Evolutionary conservation across 768 basidiomycete species (phyloP).

Genomic region (Serendipita sp.): DNA sequence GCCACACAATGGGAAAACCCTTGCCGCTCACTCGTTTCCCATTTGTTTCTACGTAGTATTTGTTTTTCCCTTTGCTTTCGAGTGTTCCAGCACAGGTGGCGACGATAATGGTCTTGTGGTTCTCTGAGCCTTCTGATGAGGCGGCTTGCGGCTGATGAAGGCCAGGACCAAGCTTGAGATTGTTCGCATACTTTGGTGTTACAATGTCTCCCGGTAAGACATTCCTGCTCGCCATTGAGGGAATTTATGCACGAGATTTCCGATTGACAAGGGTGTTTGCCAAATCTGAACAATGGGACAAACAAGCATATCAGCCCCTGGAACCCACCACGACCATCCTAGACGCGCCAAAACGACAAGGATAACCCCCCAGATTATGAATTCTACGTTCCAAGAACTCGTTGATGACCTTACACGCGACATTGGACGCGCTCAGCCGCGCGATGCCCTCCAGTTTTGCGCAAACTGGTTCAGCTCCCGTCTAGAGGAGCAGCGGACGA

Average conservation of each 20-base stretch:
- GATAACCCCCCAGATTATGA: conserved; percentile 11
- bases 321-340: too few species aligned
- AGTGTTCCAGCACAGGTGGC: conserved; percentile 58
- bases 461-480: conserved; percentile 89
- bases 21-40: conserved; percentile 54
- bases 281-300: too few species aligned
- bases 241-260: neutral
- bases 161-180: conserved; percentile 74
- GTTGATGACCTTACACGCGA: conserved; percentile 78
- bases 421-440: conserved; percentile 68
- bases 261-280: neutral
- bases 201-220: conserved; percentile 74
- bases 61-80: conserved; percentile 54
- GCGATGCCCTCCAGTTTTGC: conserved; percentile 82
- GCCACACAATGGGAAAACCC: neutral
- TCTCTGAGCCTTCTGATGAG: conserved; percentile 11
- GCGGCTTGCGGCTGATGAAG: conserved; percentile 32
- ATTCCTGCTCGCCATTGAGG: neutral
- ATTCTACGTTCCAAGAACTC: conserved; percentile 71
- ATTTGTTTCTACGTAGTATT: conserved; percentile 82
- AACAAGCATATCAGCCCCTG: too few species aligned
- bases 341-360: too few species aligned
- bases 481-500: conserved; percentile 67
- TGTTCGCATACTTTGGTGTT: conserved; percentile 23
- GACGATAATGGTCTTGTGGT: conserved; percentile 20